Evolutionary conservation across 2,329 filamentous ascomycete species (phyloP), one percentile per base, ranked within the genome.

Genomic region (Pleomassaria siparia): DNA sequence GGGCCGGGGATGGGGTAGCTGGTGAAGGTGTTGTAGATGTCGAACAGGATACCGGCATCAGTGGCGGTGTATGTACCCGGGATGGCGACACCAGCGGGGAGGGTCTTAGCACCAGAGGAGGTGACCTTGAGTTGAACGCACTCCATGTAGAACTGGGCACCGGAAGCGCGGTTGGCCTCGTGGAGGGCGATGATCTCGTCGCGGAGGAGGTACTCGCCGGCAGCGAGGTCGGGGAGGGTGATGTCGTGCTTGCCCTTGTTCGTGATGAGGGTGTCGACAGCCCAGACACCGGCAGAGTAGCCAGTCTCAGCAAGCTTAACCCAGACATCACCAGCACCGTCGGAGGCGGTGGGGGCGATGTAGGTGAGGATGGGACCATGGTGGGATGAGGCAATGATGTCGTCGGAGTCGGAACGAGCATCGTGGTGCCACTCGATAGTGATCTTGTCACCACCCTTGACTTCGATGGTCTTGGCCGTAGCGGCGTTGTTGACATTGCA

Each of bases 301-400:
- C 70, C 72, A 33, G 72, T 69, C 52, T 75, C 65, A 35, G 72
- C 72, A 41, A 76, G 55, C 64, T 74, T 77, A 55, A 79, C 71
- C 78, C 77, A 82, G 65, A 80, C 78, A 50, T 73, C 70, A 22
- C 77, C 76, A 10, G 73, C 72, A 29, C 78, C 77, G 44, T 76
- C 73, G 42, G 67, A 66, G 15, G 60, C 54, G 22, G 70, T 66
- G 13, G 71, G 67, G 3, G 79, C 76, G 57, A 82, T 76, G 63
- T 79, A 82, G 47, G 76, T 79, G 53, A 79, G 72, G 58, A 81
- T 65, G 29, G 79, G 79, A 8, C 80, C 80, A 65, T 73, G 69
- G 70, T 82, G 80, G 39, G 75, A 77, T 21, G 54, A 43, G 54
- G 71, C 79, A 43, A 82, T 77, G 69, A 81, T 79, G 60, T 80